These are phyloP conservation scores for Podosphaera fusca DNA, from an alignment of 2,329 filamentous ascomycete species.

Conservation along the genomic window DNA sequence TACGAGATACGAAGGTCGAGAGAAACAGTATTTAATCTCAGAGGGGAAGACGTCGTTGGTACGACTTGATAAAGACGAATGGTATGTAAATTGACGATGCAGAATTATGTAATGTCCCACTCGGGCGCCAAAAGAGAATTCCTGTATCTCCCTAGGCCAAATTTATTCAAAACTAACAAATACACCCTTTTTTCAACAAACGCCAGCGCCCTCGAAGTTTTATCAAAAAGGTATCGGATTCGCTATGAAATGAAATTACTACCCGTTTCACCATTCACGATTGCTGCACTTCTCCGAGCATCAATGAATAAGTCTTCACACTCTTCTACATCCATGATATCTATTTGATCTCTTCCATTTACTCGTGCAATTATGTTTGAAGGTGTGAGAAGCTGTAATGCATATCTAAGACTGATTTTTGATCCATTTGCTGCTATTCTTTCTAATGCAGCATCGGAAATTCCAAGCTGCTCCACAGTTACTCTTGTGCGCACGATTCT, in stretches of 20 bases:
- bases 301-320: conserved; percentile 71
- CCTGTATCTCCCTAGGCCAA: no score
- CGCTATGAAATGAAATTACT: conserved; percentile 27
- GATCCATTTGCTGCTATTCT: conserved; percentile 74
- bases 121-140: no score
- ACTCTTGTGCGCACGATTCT: conserved; percentile 72
- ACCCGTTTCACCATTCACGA: conserved; percentile 39
- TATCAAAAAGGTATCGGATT: no score
- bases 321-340: conserved; percentile 54
- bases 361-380: conserved; percentile 67
- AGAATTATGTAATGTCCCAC: no score
- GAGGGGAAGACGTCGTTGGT: no score
- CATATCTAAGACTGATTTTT: conserved; percentile 76
- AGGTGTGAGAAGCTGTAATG: conserved; percentile 53
- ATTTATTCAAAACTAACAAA: no score
- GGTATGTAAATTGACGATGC: no score
- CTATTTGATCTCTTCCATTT: conserved; percentile 54
- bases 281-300: conserved; percentile 50
- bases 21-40: no score
- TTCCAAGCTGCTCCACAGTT: conserved; percentile 55
- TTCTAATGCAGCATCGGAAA: conserved; percentile 64
- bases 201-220: no score
- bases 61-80: no score
- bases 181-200: no score
- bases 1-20: no score